Evolutionary conservation across 768 basidiomycete species (phyloP), one percentile per base, ranked within the genome.

Genomic region (Hydnum rufescens): DNA sequence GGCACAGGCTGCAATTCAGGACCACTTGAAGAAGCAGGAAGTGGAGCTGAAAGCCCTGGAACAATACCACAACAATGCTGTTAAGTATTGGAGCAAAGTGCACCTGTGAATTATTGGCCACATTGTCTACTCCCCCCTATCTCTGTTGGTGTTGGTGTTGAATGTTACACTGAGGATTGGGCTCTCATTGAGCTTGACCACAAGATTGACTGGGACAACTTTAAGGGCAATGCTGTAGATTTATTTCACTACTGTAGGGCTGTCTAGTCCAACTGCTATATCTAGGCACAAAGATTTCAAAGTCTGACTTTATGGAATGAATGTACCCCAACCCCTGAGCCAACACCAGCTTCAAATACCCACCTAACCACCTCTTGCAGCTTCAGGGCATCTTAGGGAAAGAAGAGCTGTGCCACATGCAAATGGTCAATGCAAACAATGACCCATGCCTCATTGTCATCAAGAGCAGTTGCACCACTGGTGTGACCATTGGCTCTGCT

Each of bases 401-500:
- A 0, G 54, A 53, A 22, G 58, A 64, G 54, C 57, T 58, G 32
- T 51, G 46, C 56, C 56, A 59, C 47, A 66, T 68, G 36, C 58
- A 63, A 42, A 46, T 34, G 43, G 47, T 57, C 51, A 65, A 67
- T 62, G 57, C 49, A 22, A 54, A 67, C 43, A 63, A 62, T 30
- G 53, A 67, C n/a, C 57, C 56, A 25, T 61, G 60, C 57, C 54
- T 64, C 54, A 54, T 66, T 18, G 68, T 69, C 58, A 51, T 52
- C 22, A 70, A 71, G 53, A 59, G 64, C 58, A 68, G 70, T 26
- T 58, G 54, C 54, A 58, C 62, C 18, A 68, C 68, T 29, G 60
- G 64, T 42, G 59, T 66, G 46, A 71, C 69, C 4, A 42, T 69
- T 16, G 69, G 70, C 25, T 62, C 64, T 54, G 66, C 59, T 34